Conservation (phyloP, 2,329 filamentous ascomycete species). For the Penicillium nordicum region DNA sequence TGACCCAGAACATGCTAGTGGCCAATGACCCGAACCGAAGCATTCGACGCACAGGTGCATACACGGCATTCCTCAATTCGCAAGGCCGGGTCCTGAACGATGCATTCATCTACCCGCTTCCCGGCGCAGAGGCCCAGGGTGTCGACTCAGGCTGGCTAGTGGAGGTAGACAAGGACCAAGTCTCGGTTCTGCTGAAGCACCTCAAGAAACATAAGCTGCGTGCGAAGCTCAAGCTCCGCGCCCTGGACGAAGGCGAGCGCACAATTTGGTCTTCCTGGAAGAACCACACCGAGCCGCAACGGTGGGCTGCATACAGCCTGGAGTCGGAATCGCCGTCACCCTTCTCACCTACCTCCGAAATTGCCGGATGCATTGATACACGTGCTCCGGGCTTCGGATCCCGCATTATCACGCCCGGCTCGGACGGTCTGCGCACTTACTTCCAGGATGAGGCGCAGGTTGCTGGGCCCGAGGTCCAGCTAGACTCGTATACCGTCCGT, state of each 20-base stretch:
- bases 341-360: conserved; percentile 25
- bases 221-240: conserved; percentile 68
- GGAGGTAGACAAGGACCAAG: conserved; percentile 73
- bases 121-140: conserved; percentile 26
- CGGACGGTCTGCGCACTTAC: conserved; percentile 32
- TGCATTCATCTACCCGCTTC: conserved; percentile 77
- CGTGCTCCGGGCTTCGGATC: conserved; percentile 42
- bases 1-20: conserved; percentile 68
- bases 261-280: conserved; percentile 74
- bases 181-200: conserved; percentile 62
- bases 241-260: conserved; percentile 63
- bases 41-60: conserved; percentile 56
- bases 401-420: conserved; percentile 37
- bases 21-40: conserved; percentile 38
- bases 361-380: conserved; percentile 38
- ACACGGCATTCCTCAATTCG: conserved; percentile 81
- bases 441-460: conserved; percentile 35
- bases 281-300: conserved; percentile 40
- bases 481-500: conserved; percentile 67
- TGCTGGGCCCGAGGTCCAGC: conserved; percentile 48
- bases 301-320: conserved; percentile 40
- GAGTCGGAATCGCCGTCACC: conserved; percentile 33
- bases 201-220: conserved; percentile 83
- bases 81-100: conserved; percentile 82
- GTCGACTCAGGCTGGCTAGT: conserved; percentile 61